phyloP scores from a whole-genome alignment of 2,329 filamentous ascomycete species.

The Gliomastix tumulicola region DNA sequence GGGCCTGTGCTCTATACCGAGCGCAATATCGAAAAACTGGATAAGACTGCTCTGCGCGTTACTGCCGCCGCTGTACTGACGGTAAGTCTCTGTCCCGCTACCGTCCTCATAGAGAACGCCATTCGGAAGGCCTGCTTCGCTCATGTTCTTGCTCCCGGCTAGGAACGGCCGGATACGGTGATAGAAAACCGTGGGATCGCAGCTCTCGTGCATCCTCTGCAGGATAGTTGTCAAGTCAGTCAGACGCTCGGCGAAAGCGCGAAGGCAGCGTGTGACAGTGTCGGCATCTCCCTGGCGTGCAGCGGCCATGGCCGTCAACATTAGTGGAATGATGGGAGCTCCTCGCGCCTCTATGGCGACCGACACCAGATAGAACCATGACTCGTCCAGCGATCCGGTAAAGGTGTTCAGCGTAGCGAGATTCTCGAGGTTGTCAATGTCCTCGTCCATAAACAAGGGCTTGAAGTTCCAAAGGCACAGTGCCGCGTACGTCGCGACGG shows the following conservation, averaged over 20 bases:
- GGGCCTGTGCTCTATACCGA: conserved; percentile 84
- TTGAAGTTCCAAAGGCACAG: conserved; percentile 97
- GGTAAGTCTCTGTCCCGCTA: conserved; percentile 59
- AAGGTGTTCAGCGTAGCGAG: conserved; percentile 84
- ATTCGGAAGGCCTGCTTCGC: conserved; percentile 79
- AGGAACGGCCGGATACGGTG: conserved; percentile 93
- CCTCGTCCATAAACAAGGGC: conserved; percentile 77
- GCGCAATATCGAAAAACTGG: conserved; percentile 91
- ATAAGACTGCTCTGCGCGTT: conserved; percentile 96
- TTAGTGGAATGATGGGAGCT: conserved; percentile 77
- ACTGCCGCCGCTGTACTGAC: conserved; percentile 86
- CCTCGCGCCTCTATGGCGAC: conserved; percentile 93
- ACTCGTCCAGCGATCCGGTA: conserved; percentile 91
- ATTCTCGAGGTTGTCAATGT: conserved; percentile 78
- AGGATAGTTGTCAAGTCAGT: conserved; percentile 77
- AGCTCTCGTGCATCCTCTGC: conserved; percentile 89
- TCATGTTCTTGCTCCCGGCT: conserved; percentile 96
- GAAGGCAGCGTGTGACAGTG: conserved; percentile 72
- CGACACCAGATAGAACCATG: conserved; percentile 96
- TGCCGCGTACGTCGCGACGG: conserved; percentile 89
- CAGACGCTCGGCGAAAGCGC: conserved; percentile 75
- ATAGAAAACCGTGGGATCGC: conserved; percentile 92
- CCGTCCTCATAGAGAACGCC: conserved; percentile 86
- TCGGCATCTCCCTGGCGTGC: conserved; percentile 62
- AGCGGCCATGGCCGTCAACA: conserved; percentile 80